Conservation (phyloP, 2,329 filamentous ascomycete genomes). For the Alternaria dauci region DNA sequence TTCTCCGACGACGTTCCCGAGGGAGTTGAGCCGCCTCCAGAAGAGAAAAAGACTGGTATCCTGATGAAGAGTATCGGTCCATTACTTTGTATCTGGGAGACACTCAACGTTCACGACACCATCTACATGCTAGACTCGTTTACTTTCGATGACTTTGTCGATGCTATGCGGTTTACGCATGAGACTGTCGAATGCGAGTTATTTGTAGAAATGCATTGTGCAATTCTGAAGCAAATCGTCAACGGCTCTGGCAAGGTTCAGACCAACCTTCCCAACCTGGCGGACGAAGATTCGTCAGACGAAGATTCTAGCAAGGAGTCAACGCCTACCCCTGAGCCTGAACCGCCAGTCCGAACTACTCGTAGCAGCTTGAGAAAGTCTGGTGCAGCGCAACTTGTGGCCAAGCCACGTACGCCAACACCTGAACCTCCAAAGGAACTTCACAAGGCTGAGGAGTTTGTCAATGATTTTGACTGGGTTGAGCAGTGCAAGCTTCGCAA, state of each 20-base stretch:
- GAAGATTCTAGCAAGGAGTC: constrained; percentile 63
- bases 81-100: constrained; percentile 93
- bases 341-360: constrained; percentile 80
- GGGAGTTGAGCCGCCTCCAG: constrained; percentile 47
- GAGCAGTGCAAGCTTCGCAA: constrained; percentile 83
- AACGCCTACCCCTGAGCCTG: constrained; percentile 66
- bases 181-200: constrained; percentile 80
- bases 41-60: constrained; percentile 62
- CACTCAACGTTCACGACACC: constrained; percentile 96
- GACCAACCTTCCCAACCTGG: constrained; percentile 77
- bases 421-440: constrained; percentile 46
- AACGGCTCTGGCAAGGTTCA: constrained; percentile 81
- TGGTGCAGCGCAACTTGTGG: constrained; percentile 68
- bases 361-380: constrained; percentile 85
- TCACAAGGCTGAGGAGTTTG: constrained; percentile 78
- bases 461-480: constrained; percentile 81
- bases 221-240: constrained; percentile 86
- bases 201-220: constrained; percentile 89
- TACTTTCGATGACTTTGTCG: constrained; percentile 94
- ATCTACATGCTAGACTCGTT: constrained; percentile 95
- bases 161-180: constrained; percentile 81
- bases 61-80: constrained; percentile 85
- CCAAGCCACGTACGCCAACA: constrained; percentile 50
- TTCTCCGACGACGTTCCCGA: constrained; percentile 69
- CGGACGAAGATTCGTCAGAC: constrained; percentile 46